Base-by-base conservation (phyloP, 2,329 filamentous ascomycete genomes). In the Paradendryphiella salina region DNA sequence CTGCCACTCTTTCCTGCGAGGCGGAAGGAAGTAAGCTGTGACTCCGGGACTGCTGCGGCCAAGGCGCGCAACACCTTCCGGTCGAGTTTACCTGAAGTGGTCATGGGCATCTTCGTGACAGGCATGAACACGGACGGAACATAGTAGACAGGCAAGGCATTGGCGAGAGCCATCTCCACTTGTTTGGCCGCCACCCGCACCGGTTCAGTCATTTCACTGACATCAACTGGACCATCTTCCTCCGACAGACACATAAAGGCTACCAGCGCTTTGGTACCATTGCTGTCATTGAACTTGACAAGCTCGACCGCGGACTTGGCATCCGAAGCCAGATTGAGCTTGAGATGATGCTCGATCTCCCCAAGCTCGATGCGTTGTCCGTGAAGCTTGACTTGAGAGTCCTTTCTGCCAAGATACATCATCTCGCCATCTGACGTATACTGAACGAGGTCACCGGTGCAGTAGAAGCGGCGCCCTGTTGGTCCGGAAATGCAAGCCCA, bases 321-420 rank as follows among this genome's bases (percentile, higher is more conserved):
- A 9, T 67, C 63, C 3, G 61, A 38, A 4, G 73, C 67, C 5
- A 75, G 66, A 26, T 71, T 69, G 8, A 69, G 60, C 18, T 70
- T 63, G 28, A 76, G 68, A 39, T 77, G 74, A 45, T 77, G 71
- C 49, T 78, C 76, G 38, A 78, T 75, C 50, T 78, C 76, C 11
- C 72, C 76, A 5, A 79, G 60, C 50, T 79, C 76, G 36, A 78
- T 73, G 0, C 76, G 72, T 50, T 76, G 73, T 3, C 76, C 76
- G 26, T 76, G 74, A 32, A 79, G 61, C 62, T 72, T 72, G 45
- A 73, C 69, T 36, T 72, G 69, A 33, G 57, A 68, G 42, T 73
- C 70, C 42, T 71, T 71, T 21, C 70, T 57, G 4, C 69, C 68
- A 11, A 72, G 53, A 52, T 71, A 73, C 52, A 70, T 71, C 56